Conservation (phyloP, 2,329 filamentous ascomycete species). For the Fusarium succisae region DNA sequence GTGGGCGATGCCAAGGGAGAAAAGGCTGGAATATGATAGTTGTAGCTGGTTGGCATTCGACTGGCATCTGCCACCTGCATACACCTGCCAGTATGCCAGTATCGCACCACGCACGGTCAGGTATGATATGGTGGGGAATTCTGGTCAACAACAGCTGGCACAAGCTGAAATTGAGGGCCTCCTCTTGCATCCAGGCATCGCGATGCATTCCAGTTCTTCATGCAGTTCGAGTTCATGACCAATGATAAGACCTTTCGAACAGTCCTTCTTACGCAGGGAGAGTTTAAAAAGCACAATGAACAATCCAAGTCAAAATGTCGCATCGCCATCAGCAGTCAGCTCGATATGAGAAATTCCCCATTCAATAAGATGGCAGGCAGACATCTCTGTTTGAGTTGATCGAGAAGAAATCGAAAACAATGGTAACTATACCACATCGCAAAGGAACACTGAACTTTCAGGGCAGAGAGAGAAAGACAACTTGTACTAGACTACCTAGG, state of each 20-base stretch:
- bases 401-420: not conserved
- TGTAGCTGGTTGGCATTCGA: conserved; percentile 31
- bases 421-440: conserved; percentile 6
- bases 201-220: conserved; percentile 43
- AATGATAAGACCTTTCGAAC: conserved; percentile 12
- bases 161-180: conserved; percentile 18
- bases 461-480: not conserved
- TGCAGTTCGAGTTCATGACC: conserved; percentile 2
- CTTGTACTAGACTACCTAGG: not conserved
- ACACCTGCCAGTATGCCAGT: conserved; percentile 29
- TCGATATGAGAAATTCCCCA: not conserved
- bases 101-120: conserved; percentile 7
- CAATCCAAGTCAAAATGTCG: not conserved
- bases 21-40: conserved; percentile 29
- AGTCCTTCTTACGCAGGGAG: conserved; percentile 25
- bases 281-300: not conserved
- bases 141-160: conserved; percentile 20
- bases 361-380: not conserved
- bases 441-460: not conserved
- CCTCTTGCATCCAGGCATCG: conserved; percentile 26
- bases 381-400: not conserved
- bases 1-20: conserved; percentile 28
- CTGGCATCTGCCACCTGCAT: conserved; percentile 38
- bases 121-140: conserved; percentile 30
- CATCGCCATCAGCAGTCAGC: not conserved